A percentile compares a stretch with the other conserved stretches of the same genome.
phyloP scores from a whole-genome alignment of 768 basidiomycete genomes.

The Tricholoma matsutake region DNA sequence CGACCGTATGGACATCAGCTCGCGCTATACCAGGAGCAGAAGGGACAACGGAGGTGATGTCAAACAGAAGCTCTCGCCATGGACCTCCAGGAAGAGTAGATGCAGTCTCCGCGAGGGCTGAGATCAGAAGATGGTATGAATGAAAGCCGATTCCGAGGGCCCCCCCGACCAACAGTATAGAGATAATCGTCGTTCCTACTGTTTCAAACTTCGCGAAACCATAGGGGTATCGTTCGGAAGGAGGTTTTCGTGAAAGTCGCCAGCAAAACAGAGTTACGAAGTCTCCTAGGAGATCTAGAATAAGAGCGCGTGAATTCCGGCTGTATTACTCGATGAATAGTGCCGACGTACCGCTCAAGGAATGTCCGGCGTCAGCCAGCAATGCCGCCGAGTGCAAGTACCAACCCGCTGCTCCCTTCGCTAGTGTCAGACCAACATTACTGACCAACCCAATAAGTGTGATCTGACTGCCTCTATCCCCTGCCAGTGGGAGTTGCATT shows the following conservation, averaged over 20 bases:
- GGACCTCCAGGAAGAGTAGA: constrained; percentile 62
- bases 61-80: constrained; percentile 60
- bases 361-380: constrained; percentile 93
- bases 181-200: constrained; percentile 87
- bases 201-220: constrained; percentile 96
- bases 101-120: constrained; percentile 65
- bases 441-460: constrained; percentile 81
- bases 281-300: constrained; percentile 78
- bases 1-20: constrained; percentile 59
- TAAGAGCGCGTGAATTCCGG: background rate
- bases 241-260: constrained; percentile 79
- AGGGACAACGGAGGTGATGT: constrained; percentile 52
- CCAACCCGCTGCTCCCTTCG: constrained; percentile 89
- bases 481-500: constrained; percentile 40
- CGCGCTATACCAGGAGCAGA: constrained; percentile 53
- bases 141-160: constrained; percentile 87
- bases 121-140: constrained; percentile 79
- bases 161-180: constrained; percentile 81
- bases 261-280: constrained; percentile 89
- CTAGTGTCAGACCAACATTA: constrained; percentile 77
- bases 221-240: constrained; percentile 78
- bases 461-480: constrained; percentile 78
- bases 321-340: background rate
- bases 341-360: constrained; percentile 65
- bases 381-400: constrained; percentile 87